Percentiles rank a stretch among this genome's conserved stretches.
These are phyloP conservation scores for Inga leiocalycina DNA, from an alignment of 306 rosid genomes.

Conservation along the genomic window DNA sequence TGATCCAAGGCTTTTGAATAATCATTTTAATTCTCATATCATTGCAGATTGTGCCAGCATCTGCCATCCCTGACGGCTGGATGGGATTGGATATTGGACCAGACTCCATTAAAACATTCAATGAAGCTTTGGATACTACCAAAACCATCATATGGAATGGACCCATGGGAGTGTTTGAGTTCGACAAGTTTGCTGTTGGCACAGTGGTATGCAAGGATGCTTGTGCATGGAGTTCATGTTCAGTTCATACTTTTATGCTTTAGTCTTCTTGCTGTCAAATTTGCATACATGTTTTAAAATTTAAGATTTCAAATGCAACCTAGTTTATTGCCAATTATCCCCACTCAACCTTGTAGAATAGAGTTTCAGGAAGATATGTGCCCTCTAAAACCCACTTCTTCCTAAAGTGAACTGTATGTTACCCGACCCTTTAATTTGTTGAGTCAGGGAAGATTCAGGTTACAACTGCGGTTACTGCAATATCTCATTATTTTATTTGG, in stretches of 20 bases:
- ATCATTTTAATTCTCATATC: constrained; percentile 24
- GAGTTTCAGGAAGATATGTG: constrained; percentile 24
- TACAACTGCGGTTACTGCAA: constrained; percentile 11
- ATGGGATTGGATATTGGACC: constrained; percentile 99
- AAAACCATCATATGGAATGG: constrained; percentile 98
- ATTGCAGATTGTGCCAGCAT: constrained; percentile 83
- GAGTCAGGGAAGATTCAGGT: constrained; percentile 3
- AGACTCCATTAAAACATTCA: constrained; percentile 88
- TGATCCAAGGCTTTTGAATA: constrained; percentile 11
- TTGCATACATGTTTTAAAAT: not conserved
- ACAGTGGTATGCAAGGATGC: constrained; percentile 74
- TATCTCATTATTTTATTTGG: not conserved
- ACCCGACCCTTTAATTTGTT: not conserved
- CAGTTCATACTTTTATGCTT: constrained; percentile 7
- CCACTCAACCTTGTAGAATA: not conserved
- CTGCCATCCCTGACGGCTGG: constrained; percentile 99
- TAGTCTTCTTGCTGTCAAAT: not conserved
- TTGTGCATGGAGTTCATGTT: constrained; percentile 1
- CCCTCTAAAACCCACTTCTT: not conserved
- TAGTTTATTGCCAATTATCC: not conserved
- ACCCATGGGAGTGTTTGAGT: constrained; percentile 99
- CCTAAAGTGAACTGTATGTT: constrained; percentile 12
- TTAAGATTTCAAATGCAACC: not conserved
- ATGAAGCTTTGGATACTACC: constrained; percentile 78
- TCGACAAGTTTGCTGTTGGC: constrained; percentile 92